Evolutionary conservation across 495 filamentous ascomycete genomes (phyloP), one percentile per base, ranked within the genome.

Genomic region (Penicillium flavigenum): DNA sequence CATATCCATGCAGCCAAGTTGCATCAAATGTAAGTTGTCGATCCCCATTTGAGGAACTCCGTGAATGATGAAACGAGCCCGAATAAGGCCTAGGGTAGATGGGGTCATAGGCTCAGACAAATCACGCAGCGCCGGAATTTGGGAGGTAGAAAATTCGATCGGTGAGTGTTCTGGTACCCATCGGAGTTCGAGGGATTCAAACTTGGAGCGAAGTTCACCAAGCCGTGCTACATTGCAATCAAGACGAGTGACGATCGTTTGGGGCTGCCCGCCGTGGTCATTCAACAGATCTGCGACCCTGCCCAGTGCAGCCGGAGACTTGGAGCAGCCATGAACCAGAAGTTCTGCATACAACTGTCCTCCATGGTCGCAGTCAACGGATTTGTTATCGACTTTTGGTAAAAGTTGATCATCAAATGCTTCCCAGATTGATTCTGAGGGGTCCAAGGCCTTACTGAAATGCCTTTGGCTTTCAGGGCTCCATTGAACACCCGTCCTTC

Each of bases 81-180:
- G 61, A 36, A 76, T 59, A 2, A 78, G 53, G 3, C 75, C 75
- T 27, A 76, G 56, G 11, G 55, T 64, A 16, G 59, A 56, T 10
- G 66, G 61, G 14, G 59, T 58, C 56, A 59, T 61, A 14, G 47
- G 41, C 22, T 34, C 17, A 14, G 59, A 55, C 24, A 45, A 39
- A 46, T 67, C 57, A 20, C 45, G 45, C 31, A 31, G 22, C 5
- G n/a, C 26, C 20, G 62, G 57, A 7, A 64, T 38, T 38, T 17
- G 20, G 38, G 42, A 61, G 42, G 57, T 51, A 9, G 63, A 58
- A 32, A 75, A 67, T 47, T 72, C 59, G 19, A 75, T 61, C 19
- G 72, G 71, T 17, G 63, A 68, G 17, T 63, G 66, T 45, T 68
- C 64, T 42, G 68, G 65, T 12, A 57, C 56, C 72, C 73, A 76